Evolutionary conservation across 441 rosid species (phyloP).

Genomic region (Omphalea diandra): DNA sequence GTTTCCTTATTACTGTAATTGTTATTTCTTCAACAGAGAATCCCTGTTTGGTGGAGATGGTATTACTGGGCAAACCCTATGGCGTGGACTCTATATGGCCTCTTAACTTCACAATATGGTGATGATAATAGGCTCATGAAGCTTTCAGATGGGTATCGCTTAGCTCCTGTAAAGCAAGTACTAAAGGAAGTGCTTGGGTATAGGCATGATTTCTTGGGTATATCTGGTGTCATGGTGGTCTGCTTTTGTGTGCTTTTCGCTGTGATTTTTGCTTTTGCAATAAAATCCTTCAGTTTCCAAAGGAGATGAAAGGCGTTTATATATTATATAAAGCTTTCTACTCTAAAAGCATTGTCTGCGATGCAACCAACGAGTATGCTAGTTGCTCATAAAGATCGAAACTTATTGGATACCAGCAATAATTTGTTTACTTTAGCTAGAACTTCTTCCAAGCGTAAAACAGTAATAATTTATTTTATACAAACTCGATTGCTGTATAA

Average conservation of each 20-base stretch:
- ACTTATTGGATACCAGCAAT: not conserved
- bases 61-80: slow-evolving; percentile 98
- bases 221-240: slow-evolving; percentile 75
- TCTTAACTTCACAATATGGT: slow-evolving; percentile 78
- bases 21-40: too few species aligned
- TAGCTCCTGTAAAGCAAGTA: slow-evolving; percentile 47
- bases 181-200: slow-evolving; percentile 62
- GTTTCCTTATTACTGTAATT: too few species aligned
- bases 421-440: not conserved
- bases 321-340: not conserved
- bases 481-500: not conserved
- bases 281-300: slow-evolving; percentile 87
- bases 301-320: slow-evolving; percentile 51
- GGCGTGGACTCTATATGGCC: slow-evolving; percentile 93
- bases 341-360: not conserved
- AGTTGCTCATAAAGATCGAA: not conserved
- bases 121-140: slow-evolving; percentile 49
- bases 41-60: slow-evolving; percentile 99
- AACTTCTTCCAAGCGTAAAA: not conserved
- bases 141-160: slow-evolving; percentile 55
- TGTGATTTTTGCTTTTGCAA: slow-evolving; percentile 74
- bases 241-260: slow-evolving; percentile 69
- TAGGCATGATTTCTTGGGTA: slow-evolving; percentile 71
- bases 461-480: not conserved
- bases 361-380: not conserved